Evolutionary conservation across 352 stramenopile species (phyloP), one percentile per base, ranked within the genome.

Genomic region (Phytophthora foliorum): DNA sequence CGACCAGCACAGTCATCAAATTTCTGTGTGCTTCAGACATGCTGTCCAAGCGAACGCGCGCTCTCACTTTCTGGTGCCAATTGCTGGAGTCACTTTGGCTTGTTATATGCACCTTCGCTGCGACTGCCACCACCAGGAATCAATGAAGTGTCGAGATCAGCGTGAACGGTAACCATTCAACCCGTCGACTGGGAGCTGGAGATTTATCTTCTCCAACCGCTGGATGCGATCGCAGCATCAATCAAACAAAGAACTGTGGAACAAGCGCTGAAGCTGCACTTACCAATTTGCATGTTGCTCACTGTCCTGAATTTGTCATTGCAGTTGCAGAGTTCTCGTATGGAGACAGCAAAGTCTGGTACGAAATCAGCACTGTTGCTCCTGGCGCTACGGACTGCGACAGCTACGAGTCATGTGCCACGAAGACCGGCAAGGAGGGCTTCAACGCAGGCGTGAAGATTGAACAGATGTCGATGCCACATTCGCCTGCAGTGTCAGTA

Each of bases 341-440:
- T n/a, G 21, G 25, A 14, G 67, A 32, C 31, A 60, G 63, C 25
- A 79, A 79, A 48, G 19, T 65, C 22, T 78, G 57, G 65, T 79
- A 79, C 62, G 66, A 70, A 57, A 70, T 81, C 51, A 78, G 61
- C 51, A 64, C 65, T 29, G 72, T 73, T 25, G 69, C 73, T 19
- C 69, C 74, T 17, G 60, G 65, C 1, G 63, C 69, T 13, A 52
- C 27, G 2, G 53, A 55, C 58, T 74, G 74, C 46, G 19, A 32
- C 9, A 70, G 69, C 51, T 77, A 65, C 45, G n/a, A 54, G 1
- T 39, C 34, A 16, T 81, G 69, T 42, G 21, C 45, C 16, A 22
- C 50, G 44, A 46, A 51, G 24, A 69, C 65, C 14, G 29, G 46
- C 13, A 59, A 57, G 4, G 10, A 24, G 4, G 61, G 65, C 19